Conservation (phyloP, 2,329 filamentous ascomycete genomes). For the Cordyceps pruinosa region DNA sequence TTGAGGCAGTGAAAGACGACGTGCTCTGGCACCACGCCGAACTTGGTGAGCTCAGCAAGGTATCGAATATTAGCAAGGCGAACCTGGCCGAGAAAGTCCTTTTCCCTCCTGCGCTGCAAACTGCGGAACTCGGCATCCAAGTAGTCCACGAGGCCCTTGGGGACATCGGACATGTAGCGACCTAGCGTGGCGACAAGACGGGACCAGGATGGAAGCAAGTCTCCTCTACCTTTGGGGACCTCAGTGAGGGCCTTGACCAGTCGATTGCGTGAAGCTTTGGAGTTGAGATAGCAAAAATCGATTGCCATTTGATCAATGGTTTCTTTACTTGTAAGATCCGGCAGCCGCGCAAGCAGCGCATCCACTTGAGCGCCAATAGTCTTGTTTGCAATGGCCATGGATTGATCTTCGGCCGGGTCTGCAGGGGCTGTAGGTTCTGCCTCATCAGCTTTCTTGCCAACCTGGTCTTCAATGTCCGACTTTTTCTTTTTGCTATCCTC, state of each 20-base stretch:
- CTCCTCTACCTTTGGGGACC: conserved; percentile 86
- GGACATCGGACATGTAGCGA: conserved; percentile 90
- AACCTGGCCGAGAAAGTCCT: conserved; percentile 93
- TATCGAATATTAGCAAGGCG: conserved; percentile 95
- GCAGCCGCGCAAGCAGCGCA: conserved; percentile 76
- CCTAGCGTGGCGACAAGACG: conserved; percentile 87
- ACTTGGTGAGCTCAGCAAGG: conserved; percentile 93
- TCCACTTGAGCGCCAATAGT: conserved; percentile 96
- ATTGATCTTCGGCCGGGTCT: conserved; percentile 67
- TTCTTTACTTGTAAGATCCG: conserved; percentile 87
- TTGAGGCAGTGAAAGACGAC: conserved; percentile 98
- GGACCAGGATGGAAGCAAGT: conserved; percentile 86
- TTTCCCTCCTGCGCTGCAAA: conserved; percentile 91
- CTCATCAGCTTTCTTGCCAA: conserved; percentile 65
- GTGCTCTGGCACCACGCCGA: conserved; percentile 94
- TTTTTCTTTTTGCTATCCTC: conserved; percentile 97
- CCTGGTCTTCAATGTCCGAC: conserved; percentile 68
- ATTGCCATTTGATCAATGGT: conserved; percentile 85
- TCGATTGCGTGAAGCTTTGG: conserved; percentile 92
- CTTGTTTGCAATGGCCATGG: conserved; percentile 93
- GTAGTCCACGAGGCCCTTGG: conserved; percentile 83
- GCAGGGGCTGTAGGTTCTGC: conserved; percentile 41
- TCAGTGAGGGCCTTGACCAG: conserved; percentile 90
- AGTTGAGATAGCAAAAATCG: conserved; percentile 97
- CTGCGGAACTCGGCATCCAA: conserved; percentile 96